Base-by-base conservation (phyloP, 495 filamentous ascomycete species). In the Penicillium lividum region DNA sequence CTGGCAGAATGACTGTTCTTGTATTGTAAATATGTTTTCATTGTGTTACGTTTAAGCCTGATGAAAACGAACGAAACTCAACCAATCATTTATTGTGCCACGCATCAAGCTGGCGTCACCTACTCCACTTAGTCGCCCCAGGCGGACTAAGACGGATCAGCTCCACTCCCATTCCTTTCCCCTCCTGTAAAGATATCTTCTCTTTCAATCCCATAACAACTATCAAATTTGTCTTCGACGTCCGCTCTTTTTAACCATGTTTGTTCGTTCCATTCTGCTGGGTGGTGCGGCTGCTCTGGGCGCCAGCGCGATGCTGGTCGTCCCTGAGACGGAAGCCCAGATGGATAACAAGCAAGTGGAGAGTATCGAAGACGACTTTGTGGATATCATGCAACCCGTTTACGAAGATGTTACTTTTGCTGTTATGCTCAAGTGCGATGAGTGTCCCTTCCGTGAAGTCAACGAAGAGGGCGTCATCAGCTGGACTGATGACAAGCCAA, bases 241-340 rank as follows among this genome's bases (percentile, higher is more conserved):
- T 68, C 59, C 56, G 50, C 53, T 63, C 62, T 63, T 66, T 68
- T 55, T 22, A 18, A 72, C 56, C 65, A 82, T 81, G 79, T 68
- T 73, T 52, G 55, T 80, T 42, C 75, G 73, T 51, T 78, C 75
- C 57, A 61, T 77, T 36, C 60, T 78, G 16, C 59, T 78, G 46
- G 74, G 72, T 61, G 73, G 73, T 58, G 68, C 70, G 31, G 65
- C 77, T 50, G 78, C 74, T 36, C 63, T 80, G 38, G 64, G 71
- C 66, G 71, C 76, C 62, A 74, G 70, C 38, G 78, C 80, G n/a
- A 70, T 83, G 58, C 65, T 83, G 49, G 71, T 83, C 38, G 57
- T 77, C 45, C 77, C 77, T 46, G 79, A 80, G 54, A 59, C 68
- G 43, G 68, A 72, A 29, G 57, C 57, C 27, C 67, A 74, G 28